Conservation (phyloP, 176 grass and related monocot genomes). For the Carex cristatella region DNA sequence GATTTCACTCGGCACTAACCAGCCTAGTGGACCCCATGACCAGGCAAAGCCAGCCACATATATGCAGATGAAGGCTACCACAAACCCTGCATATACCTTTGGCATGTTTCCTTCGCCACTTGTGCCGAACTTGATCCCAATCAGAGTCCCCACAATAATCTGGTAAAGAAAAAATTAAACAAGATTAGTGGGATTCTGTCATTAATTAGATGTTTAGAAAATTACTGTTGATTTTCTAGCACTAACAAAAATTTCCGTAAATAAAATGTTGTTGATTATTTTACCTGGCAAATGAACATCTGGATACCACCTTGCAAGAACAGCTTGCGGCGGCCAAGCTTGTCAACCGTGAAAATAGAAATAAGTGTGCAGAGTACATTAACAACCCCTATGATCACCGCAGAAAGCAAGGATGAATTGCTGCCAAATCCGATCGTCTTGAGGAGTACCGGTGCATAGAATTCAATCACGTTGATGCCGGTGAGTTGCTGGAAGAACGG, state of each 20-base stretch:
- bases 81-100: conserved; percentile 18
- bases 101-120: conserved; percentile 10
- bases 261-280: not conserved
- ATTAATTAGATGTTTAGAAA: not conserved
- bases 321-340: conserved; percentile 35
- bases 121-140: conserved; percentile 27
- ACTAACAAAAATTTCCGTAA: not conserved
- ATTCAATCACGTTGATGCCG: conserved; percentile 46
- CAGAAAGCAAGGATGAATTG: conserved; percentile 32
- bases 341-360: conserved; percentile 43
- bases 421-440: conserved; percentile 30
- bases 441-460: conserved; percentile 42
- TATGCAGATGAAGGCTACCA: conserved; percentile 34
- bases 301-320: conserved; percentile 32
- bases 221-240: not conserved
- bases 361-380: conserved; percentile 29
- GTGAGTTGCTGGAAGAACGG: conserved; percentile 48
- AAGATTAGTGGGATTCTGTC: not conserved
- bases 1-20: conserved; percentile 35
- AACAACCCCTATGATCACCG: conserved; percentile 36
- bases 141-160: conserved; percentile 30
- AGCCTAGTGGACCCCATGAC: conserved; percentile 37
- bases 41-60: conserved; percentile 30
- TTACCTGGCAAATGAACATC: conserved; percentile 33
- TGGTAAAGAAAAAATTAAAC: not conserved